Conservation (phyloP, 257 asterid genomes). For the Salvia hispanica region DNA sequence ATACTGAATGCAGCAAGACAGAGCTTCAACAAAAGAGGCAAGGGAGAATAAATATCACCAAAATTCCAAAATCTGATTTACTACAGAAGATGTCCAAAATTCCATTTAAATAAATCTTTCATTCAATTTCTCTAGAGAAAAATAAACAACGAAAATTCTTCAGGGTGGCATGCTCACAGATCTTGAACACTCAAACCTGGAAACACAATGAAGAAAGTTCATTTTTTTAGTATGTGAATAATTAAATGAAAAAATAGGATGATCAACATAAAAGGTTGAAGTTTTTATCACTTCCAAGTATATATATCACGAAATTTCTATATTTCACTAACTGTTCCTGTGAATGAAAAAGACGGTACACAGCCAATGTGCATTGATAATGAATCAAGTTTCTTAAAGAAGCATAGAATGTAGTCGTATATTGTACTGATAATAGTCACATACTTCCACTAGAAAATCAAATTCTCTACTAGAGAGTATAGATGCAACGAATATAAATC, state of each 20-base stretch:
- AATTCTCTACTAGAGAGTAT: neutral
- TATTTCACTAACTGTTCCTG: neutral
- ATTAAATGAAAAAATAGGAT: neutral
- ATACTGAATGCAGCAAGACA: no score
- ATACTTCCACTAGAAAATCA: neutral
- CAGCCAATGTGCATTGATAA: neutral
- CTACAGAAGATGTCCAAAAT: constrained; percentile 11
- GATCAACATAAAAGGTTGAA: neutral
- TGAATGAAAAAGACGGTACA: neutral
- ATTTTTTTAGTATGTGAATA: neutral
- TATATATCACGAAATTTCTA: no score
- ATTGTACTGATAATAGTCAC: no score
- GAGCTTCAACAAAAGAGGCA: neutral
- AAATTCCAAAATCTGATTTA: neutral
- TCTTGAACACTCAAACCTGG: constrained; percentile 49
- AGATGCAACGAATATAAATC: neutral
- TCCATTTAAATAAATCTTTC: neutral
- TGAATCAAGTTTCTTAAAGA: neutral
- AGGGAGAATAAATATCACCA: neutral
- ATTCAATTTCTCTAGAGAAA: neutral
- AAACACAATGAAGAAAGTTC: neutral
- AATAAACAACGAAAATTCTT: neutral
- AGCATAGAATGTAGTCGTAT: neutral
- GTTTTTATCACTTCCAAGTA: no score
- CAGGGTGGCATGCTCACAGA: constrained; percentile 27